Percentiles rank a stretch among this genome's conserved stretches.
These are phyloP conservation scores for Lactarius psammicola DNA, from an alignment of 768 basidiomycete genomes.

Conservation along the genomic window DNA sequence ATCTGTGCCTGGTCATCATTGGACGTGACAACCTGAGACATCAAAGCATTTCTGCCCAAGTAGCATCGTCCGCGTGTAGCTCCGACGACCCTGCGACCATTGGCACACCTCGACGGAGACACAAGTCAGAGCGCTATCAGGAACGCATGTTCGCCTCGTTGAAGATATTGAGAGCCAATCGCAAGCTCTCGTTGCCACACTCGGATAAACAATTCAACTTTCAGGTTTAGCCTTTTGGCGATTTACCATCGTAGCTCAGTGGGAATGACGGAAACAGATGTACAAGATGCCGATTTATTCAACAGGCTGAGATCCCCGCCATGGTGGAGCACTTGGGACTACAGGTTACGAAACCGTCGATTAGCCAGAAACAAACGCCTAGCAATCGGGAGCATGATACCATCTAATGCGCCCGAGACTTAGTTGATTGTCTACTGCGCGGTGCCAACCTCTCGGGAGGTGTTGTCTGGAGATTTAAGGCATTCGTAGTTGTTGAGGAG, in stretches of 20 bases:
- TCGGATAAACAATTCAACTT: conserved; percentile 23
- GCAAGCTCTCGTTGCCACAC: conserved; percentile 10
- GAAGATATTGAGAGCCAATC: conserved; percentile 19
- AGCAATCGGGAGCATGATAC: conserved; percentile 22
- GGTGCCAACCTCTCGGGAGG: conserved; percentile 22
- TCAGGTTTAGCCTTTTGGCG: conserved; percentile 31
- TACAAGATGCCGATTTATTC: conserved; percentile 20
- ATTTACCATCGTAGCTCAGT: conserved; percentile 27
- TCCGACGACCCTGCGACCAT: conserved; percentile 24
- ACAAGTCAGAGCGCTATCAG: conserved; percentile 21
- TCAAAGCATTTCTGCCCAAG: conserved; percentile 11
- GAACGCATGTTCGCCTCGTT: conserved; percentile 26
- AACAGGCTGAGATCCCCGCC: conserved; percentile 24
- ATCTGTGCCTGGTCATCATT: conserved; percentile 20
- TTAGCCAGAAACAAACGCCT: conserved; percentile 5
- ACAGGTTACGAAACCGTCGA: conserved; percentile 18
- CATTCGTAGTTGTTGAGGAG: conserved; percentile 7
- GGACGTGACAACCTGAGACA: conserved; percentile 12
- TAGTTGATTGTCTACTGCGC: conserved; percentile 5
- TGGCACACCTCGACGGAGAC: conserved; percentile 17
- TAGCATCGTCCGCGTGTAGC: conserved; percentile 15
- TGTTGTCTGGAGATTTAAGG: conserved; percentile 18
- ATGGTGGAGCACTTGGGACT: conserved; percentile 8
- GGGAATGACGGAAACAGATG: conserved; percentile 25
- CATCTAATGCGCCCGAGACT: conserved; percentile 27